Evolutionary conservation across 805 yeast species (phyloP), one percentile per base, ranked within the genome.

Genomic region (Torulaspora indica): DNA sequence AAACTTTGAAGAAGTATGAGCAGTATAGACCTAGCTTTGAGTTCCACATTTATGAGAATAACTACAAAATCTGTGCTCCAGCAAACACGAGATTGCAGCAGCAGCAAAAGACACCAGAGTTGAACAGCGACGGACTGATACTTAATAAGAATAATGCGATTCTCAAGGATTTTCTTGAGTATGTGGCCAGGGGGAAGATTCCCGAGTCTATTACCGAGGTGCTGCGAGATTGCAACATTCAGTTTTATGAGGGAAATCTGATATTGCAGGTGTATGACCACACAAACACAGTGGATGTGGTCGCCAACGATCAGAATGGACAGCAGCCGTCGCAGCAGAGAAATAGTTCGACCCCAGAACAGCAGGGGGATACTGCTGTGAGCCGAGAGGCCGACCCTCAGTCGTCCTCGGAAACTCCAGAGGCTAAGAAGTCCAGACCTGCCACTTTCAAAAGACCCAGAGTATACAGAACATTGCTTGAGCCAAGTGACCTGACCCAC

Each of bases 151-250:
- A 76, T 55, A 85, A 86, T 48, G 83, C 87, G 12, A 76, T 85
- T 60, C 77, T 87, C 39, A 84, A 82, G 60, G 85, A 82, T 50
- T 93, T 93, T 56, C 68, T 91, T 48, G 80, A 82, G 51, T 85
- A 81, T 57, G 84, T 91, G 8, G 82, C 89, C 12, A 71, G 77
- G 43, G 95, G 91, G 40, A 82, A 81, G 55, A 86, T 91, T 10
- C 96, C 97, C 1, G 85, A 87, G 32, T 87, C 95, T 10, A 79
- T 91, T 60, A 80, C 89, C 54, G 98, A 93, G 66, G 85, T 91
- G 8, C 73, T 93, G 35, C 80, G 85, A 57, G 98, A 91, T 62
- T 86, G 91, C 29, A 84, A 90, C 14, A 78, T 90, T 27, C 78
- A 79, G 47, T 77, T 88, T 42, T 91, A 87, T 61, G 97, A 93